Percentiles rank a stretch among this genome's conserved stretches.
Evolutionary conservation across 306 rosid genomes (phyloP).

Genomic region (Parietaria judaica): DNA sequence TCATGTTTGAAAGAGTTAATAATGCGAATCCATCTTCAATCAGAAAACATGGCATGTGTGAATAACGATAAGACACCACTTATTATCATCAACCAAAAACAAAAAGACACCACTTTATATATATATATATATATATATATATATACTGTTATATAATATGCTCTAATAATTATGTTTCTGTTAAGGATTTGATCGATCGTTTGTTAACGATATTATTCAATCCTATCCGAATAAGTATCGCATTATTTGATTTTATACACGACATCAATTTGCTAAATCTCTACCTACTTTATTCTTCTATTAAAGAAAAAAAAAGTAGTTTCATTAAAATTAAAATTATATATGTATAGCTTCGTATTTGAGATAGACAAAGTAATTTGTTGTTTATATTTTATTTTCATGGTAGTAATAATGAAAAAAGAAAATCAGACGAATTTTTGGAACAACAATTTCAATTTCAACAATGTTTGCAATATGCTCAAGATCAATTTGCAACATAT

Average conservation of each 20-base stretch:
- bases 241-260: too few species aligned
- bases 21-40: conserved; percentile 4
- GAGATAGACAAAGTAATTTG: not conserved
- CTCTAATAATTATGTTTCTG: not conserved
- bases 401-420: too few species aligned
- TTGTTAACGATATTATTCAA: not conserved
- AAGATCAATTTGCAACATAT: too few species aligned
- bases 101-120: too few species aligned
- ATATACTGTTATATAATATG: too few species aligned
- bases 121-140: conserved; percentile 1
- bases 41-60: conserved; percentile 7
- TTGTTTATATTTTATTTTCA: too few species aligned
- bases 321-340: not conserved
- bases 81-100: too few species aligned
- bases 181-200: conserved; percentile 1
- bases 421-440: not conserved
- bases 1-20: not conserved
- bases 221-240: too few species aligned
- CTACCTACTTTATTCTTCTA: too few species aligned
- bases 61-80: conserved; percentile 9
- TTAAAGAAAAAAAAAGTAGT: too few species aligned
- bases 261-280: too few species aligned
- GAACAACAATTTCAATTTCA: not conserved
- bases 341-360: not conserved
- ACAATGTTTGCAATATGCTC: too few species aligned